Base-by-base conservation (phyloP, 176 grass and related monocot genomes). In the Musa beccarii region DNA sequence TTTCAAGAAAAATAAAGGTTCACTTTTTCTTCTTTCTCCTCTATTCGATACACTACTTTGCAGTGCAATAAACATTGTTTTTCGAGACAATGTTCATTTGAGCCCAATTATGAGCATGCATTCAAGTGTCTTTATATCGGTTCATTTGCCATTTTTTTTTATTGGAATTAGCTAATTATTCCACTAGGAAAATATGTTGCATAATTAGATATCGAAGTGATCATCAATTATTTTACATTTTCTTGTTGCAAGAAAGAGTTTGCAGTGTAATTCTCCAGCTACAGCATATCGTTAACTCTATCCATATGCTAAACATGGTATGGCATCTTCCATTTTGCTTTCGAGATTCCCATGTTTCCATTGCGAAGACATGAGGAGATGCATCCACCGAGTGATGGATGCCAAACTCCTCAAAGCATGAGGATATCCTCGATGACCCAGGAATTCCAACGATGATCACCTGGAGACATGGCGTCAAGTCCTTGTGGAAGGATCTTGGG, bases 401-500 rank as follows among this genome's bases (percentile, higher is more conserved):
- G 52, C 67, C 62, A 72, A 73, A 34, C 19, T 51, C 54, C 29
- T 15, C 13, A 0, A 53, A 63, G 19, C 50, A 69, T 16, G 78
- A 73, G 13, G 43, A 80, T 66, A 55, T 12, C 61, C 20, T 80
- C 50, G 10, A 72, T 25, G 25, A 25, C 25, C 25, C 25, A 25
- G 90, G 92, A 82, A 85, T 97, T 81, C 94, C 94, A 17, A 80
- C 81, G 75, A 83, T 97, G 71, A 80, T 97, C 16, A 88, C 92
- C 56, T 97, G 94, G 94, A 93, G 85, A 24, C 80, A 87, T 50
- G 94, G 94, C 75, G 94, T 90, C 74, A 93, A 84, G 84, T 93
- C 69, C 82, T 79, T 65, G 90, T 97, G 63, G 94, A 97, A 87
- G 94, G 94, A 78, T 93, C 94, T 66, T 93, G 94, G 94, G 94